These are phyloP conservation scores for Zygoascus biomembranicola DNA, from an alignment of 805 yeast species.

Conservation along the genomic window DNA sequence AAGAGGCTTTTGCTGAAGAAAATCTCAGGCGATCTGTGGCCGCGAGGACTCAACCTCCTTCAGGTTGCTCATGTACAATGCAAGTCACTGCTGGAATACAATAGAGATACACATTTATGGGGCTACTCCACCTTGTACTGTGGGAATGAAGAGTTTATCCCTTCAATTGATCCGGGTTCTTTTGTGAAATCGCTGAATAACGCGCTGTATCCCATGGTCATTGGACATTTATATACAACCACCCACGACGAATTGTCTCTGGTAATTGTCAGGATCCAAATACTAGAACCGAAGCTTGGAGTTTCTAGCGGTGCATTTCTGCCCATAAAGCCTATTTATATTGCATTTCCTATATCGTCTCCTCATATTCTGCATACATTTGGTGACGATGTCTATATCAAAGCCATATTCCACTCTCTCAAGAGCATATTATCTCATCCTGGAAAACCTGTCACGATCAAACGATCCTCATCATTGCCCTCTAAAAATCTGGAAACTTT, in stretches of 20 bases:
- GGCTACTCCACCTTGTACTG: constrained; percentile 24
- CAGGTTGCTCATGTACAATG: constrained; percentile 69
- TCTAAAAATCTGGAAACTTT: constrained; percentile 45
- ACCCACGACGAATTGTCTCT: constrained; percentile 57
- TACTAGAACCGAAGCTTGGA: constrained; percentile 41
- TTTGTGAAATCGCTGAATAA: constrained; percentile 42
- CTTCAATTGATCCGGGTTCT: constrained; percentile 38
- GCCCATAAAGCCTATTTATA: constrained; percentile 51
- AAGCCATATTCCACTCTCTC: constrained; percentile 52
- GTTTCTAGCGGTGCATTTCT: constrained; percentile 19
- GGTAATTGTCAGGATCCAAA: constrained; percentile 55
- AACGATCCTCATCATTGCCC: constrained; percentile 30
- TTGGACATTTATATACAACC: constrained; percentile 50
- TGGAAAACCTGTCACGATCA: constrained; percentile 35
- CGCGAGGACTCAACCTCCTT: constrained; percentile 48
- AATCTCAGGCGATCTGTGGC: constrained; percentile 45
- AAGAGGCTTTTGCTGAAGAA: constrained; percentile 30
- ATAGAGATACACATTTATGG: constrained; percentile 28
- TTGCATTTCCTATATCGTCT: constrained; percentile 61
- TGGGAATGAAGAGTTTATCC: constrained; percentile 25
- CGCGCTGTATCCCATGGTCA: constrained; percentile 30
- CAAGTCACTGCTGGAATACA: constrained; percentile 43
- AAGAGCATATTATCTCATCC: constrained; percentile 44
- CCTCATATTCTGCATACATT: constrained; percentile 55
- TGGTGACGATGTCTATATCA: constrained; percentile 38